Evolutionary conservation across 495 filamentous ascomycete genomes (phyloP).

Genomic region (Trypethelium eluteriae): DNA sequence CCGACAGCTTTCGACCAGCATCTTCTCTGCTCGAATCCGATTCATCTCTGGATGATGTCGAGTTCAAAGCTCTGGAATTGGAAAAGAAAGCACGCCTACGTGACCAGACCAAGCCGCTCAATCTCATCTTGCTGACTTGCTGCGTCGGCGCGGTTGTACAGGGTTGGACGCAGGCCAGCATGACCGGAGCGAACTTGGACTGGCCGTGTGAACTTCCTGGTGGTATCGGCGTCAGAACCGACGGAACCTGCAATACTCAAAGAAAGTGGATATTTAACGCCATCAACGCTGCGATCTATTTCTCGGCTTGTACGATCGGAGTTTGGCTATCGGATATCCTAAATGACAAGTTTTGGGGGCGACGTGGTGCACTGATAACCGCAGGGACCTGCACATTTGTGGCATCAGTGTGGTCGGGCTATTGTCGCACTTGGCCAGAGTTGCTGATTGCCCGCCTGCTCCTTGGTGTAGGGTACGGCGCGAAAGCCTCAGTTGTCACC

Average conservation of each 20-base stretch:
- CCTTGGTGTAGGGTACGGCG: constrained; percentile 25
- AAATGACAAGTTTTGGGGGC: constrained; percentile 42
- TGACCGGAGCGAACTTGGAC: constrained; percentile 38
- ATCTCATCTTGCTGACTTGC: constrained; percentile 62
- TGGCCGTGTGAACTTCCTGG: constrained; percentile 19
- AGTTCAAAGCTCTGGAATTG: constrained; percentile 18
- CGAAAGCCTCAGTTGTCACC: constrained; percentile 38
- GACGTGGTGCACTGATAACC: constrained; percentile 21
- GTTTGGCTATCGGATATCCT: constrained; percentile 46
- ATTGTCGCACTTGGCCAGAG: constrained; percentile 18
- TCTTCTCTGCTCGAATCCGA: constrained; percentile 7
- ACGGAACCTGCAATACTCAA: constrained; percentile 13
- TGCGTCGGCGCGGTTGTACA: constrained; percentile 65
- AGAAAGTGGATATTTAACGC: constrained; percentile 21
- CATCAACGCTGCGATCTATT: constrained; percentile 20
- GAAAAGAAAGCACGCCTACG: constrained; percentile 23
- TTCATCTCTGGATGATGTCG: constrained; percentile 13
- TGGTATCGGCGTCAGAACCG: not conserved
- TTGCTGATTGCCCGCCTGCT: constrained; percentile 23
- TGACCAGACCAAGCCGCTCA: constrained; percentile 52
- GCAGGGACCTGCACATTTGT: constrained; percentile 20
- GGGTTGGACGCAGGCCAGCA: constrained; percentile 33
- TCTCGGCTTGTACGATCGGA: constrained; percentile 17
- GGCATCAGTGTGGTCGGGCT: constrained; percentile 5
- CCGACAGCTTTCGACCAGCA: constrained; percentile 5